Evolutionary conservation across 2,329 filamentous ascomycete species (phyloP), one percentile per base, ranked within the genome.

Genomic region (Alternaria sp.): DNA sequence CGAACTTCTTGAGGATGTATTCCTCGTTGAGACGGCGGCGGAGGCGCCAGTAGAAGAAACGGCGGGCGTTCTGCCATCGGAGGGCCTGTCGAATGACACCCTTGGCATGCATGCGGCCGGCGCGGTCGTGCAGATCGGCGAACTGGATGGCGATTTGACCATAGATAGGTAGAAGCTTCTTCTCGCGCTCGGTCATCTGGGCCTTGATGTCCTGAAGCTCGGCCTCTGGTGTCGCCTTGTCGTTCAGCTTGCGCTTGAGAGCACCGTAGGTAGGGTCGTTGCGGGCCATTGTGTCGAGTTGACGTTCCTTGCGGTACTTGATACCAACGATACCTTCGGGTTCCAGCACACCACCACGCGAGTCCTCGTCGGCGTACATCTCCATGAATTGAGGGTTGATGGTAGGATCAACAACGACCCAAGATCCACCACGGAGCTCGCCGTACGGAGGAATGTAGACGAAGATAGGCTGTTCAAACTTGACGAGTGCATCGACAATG

Each of bases 1-100:
- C 83, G 86, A 99, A 92, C 80, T 92, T 92, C 82, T 93, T 95
- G 78, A 99, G 85, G 71, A 99, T 92, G 79, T 96, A 92, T 82
- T 99, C 95, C 82, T 99, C 95, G 80, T 96, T 98, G 76, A 99
- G 85, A 81, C 95, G 88, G 77, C 95, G 91, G 80, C 96, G 93
- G 63, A 97, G 89, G 80, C 95, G 94, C 95, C 96, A 99, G 90
- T 98, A 99, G 85, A 99, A 98, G 91, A 95, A 98, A 75, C 94
- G 90, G 66, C 95, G 90, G 9, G 94, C 89, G 71, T 97, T 90
- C 77, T 87, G 84, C 95, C 94, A 98, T 73, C 90, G 86, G 39
- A 99, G 85, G 11, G 88, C 82, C 71, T 91, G 86, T 63, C 95
- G 92, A 72, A 99, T 97, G 56, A 90, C 89, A 62, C 93, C 90